A percentile compares a stretch with the other conserved stretches of the same genome.
These are phyloP conservation scores for Botryotinia narcissicola DNA, from an alignment of 2,329 filamentous ascomycete genomes.

Conservation along the genomic window DNA sequence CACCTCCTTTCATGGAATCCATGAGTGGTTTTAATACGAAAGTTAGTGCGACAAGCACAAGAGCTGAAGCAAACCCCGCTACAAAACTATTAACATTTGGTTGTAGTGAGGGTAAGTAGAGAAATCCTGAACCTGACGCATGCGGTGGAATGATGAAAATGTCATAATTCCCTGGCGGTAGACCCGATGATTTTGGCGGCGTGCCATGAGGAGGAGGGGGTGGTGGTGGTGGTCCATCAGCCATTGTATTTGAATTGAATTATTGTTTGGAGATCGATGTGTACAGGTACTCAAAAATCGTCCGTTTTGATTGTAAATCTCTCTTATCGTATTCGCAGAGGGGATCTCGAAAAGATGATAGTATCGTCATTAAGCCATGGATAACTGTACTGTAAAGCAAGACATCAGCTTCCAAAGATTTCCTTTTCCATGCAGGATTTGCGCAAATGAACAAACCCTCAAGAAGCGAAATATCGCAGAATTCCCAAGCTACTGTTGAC, in stretches of 20 bases:
- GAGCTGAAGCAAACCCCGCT: constrained; percentile 76
- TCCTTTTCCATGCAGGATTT: not conserved
- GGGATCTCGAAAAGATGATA: not conserved
- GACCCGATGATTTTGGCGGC: constrained; percentile 66
- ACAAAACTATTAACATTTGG: constrained; percentile 88
- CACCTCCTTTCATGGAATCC: constrained; percentile 65
- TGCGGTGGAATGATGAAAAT: constrained; percentile 96
- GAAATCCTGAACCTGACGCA: constrained; percentile 81
- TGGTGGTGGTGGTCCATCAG: constrained; percentile 52
- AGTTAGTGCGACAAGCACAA: constrained; percentile 71
- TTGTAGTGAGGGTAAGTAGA: constrained; percentile 88
- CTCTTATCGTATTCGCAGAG: not conserved
- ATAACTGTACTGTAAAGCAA: constrained; percentile 1
- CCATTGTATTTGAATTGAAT: constrained; percentile 17
- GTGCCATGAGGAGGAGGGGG: constrained; percentile 85
- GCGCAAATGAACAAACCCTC: not conserved
- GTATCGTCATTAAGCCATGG: constrained; percentile 3
- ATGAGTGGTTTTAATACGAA: constrained; percentile 71
- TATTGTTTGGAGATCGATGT: not conserved
- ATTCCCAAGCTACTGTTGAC: not conserved
- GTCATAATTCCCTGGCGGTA: constrained; percentile 90
- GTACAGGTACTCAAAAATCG: constrained; percentile 6
- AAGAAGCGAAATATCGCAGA: constrained; percentile 2
- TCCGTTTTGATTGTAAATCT: not conserved
- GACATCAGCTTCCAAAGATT: constrained; percentile 8